A percentile compares a stretch with the other conserved stretches of the same genome.
Conservation (phyloP, 805 yeast genomes). For the Cyberlindnera bimundalis region DNA sequence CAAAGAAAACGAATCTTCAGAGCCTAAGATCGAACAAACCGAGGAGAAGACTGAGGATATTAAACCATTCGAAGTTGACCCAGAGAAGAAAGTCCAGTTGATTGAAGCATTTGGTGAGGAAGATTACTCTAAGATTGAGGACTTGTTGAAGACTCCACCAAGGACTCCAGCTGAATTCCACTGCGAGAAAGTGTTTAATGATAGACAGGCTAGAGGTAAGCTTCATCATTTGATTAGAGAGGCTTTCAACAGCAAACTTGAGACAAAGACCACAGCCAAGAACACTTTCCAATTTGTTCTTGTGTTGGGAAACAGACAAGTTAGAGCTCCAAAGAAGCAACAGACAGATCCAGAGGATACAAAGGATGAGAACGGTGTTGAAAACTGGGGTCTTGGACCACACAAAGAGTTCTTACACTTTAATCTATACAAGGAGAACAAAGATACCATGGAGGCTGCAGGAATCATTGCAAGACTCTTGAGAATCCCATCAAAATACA, state of each 20-base stretch:
- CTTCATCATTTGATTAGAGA: conserved; percentile 75
- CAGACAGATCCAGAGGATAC: conserved; percentile 22
- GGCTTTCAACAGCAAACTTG: conserved; percentile 71
- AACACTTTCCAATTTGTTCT: conserved; percentile 64
- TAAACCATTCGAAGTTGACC: conserved; percentile 39
- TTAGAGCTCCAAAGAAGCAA: conserved; percentile 28
- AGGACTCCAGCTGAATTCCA: conserved; percentile 42
- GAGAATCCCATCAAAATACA: conserved; percentile 63
- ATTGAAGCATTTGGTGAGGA: conserved; percentile 55
- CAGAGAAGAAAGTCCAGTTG: conserved; percentile 46
- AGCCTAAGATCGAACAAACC: not conserved
- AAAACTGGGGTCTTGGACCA: conserved; percentile 73
- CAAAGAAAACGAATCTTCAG: not conserved
- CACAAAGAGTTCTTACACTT: conserved; percentile 67
- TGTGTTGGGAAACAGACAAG: conserved; percentile 33
- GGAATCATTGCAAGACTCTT: conserved; percentile 67
- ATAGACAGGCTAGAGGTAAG: conserved; percentile 70
- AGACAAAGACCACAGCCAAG: conserved; percentile 68
- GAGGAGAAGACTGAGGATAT: conserved; percentile 6
- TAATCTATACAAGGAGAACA: conserved; percentile 86
- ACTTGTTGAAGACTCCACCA: conserved; percentile 48
- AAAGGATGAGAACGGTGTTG: conserved; percentile 45
- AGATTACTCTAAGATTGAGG: conserved; percentile 54
- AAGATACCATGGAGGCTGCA: conserved; percentile 96
- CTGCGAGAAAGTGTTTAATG: conserved; percentile 53